Conservation (phyloP, 306 rosid genomes). For the Lathyrus sativus region DNA sequence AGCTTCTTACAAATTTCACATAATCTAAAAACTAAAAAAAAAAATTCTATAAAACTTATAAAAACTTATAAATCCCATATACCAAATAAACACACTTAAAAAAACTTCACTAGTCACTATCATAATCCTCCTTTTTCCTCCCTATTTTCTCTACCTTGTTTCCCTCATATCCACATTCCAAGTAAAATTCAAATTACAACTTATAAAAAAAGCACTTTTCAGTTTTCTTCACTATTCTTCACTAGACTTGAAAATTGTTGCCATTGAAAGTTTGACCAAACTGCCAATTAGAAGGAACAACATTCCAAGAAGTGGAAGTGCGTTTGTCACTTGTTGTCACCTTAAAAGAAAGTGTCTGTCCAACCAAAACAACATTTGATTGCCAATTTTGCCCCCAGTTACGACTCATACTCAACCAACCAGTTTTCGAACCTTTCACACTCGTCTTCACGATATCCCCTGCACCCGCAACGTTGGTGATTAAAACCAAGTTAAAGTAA, state of each 20-base stretch:
- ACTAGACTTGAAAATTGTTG: constrained; percentile 62
- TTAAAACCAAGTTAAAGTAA: constrained; percentile 77
- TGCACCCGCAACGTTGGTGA: constrained; percentile 86
- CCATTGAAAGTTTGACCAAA: constrained; percentile 84
- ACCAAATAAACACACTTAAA: constrained; percentile 11
- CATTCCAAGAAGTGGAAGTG: constrained; percentile 68
- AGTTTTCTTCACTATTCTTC: not conserved
- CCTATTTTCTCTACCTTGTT: constrained; percentile 4
- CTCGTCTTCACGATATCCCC: constrained; percentile 67
- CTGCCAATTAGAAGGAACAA: constrained; percentile 72
- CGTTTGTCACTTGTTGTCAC: constrained; percentile 76
- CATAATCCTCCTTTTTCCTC: constrained; percentile 10
- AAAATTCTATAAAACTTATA: constrained; percentile 19
- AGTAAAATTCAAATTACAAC: constrained; percentile 24
- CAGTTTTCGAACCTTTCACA: constrained; percentile 65
- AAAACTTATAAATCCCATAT: constrained; percentile 15
- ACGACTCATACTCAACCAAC: constrained; percentile 78
- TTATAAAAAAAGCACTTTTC: not conserved
- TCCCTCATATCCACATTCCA: constrained; percentile 40
- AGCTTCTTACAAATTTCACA: constrained; percentile 45
- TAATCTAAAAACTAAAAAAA: not conserved
- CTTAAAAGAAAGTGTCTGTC: constrained; percentile 85
- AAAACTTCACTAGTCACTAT: constrained; percentile 42
- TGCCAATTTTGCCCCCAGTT: constrained; percentile 99
- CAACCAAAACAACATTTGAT: constrained; percentile 55